Percentiles rank a stretch among this genome's conserved stretches.
Conservation (phyloP, 129 eudicot genomes). For the Flaveria bidentis region DNA sequence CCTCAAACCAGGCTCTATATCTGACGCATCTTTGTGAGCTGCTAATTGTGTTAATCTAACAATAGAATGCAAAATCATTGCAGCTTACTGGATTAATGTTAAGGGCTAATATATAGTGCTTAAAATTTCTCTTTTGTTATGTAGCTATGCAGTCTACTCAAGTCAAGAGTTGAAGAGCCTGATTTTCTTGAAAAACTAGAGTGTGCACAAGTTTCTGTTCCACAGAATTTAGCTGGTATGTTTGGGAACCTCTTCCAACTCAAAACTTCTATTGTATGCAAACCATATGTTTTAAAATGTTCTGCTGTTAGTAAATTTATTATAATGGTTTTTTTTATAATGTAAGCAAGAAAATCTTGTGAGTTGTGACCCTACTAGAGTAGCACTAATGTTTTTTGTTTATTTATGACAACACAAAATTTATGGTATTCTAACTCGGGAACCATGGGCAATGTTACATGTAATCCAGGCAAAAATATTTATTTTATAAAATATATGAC, state of each 20-base stretch:
- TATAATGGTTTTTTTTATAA: not conserved
- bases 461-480: not conserved
- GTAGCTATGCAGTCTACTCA: conserved; percentile 76
- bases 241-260: not conserved
- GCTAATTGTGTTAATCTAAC: not conserved
- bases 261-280: not conserved
- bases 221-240: conserved; percentile 60
- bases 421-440: not conserved
- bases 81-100: not conserved
- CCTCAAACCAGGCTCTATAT: not conserved
- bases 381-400: not conserved
- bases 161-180: conserved; percentile 78
- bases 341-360: conserved; percentile 6
- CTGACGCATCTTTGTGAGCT: not conserved
- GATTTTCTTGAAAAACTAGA: conserved; percentile 90
- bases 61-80: not conserved
- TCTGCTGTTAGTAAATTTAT: not conserved
- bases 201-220: conserved; percentile 69
- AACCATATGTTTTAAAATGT: not conserved
- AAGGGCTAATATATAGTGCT: not conserved
- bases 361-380: not conserved
- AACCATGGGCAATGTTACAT: not conserved
- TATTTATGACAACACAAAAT: not conserved
- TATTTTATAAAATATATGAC: too few relatives aligned
- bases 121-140: conserved; percentile 10